A percentile compares a stretch with the other conserved stretches of the same genome.
Evolutionary conservation across 805 yeast species (phyloP).

Genomic region (Wickerhamomyces hampshirensis): DNA sequence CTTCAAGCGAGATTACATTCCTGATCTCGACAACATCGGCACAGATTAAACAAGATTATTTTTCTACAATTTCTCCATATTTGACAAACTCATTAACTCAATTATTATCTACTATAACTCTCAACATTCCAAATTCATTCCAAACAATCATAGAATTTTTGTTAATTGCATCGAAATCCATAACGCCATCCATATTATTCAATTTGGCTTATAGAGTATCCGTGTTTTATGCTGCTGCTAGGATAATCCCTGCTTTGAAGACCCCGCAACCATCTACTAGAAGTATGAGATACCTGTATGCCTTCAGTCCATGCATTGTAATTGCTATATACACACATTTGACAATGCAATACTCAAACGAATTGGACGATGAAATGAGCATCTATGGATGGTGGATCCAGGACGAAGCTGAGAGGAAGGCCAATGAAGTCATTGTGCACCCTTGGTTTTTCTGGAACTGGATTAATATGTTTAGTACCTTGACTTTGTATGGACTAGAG

Average conservation of each 20-base stretch:
- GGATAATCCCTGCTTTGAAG: constrained; percentile 80
- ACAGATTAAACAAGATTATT: constrained; percentile 28
- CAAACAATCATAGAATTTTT: constrained; percentile 36
- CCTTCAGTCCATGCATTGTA: constrained; percentile 89
- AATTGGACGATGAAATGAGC: constrained; percentile 56
- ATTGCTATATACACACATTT: constrained; percentile 94
- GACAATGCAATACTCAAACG: constrained; percentile 75
- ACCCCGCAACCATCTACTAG: constrained; percentile 25
- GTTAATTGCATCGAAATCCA: constrained; percentile 42
- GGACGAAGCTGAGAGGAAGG: constrained; percentile 2
- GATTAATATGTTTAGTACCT: constrained; percentile 81
- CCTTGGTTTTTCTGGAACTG: constrained; percentile 99
- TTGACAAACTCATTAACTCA: constrained; percentile 24
- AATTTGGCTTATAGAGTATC: constrained; percentile 81
- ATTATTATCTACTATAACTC: constrained; percentile 16
- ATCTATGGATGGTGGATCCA: constrained; percentile 52
- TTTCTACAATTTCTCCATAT: constrained; percentile 19
- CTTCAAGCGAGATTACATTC: constrained; percentile 38
- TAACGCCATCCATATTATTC: constrained; percentile 76
- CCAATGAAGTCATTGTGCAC: constrained; percentile 34
- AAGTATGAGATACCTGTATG: constrained; percentile 57
- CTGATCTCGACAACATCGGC: constrained; percentile 31
- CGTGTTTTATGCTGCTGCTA: constrained; percentile 88
- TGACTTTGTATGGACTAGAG: constrained; percentile 78
- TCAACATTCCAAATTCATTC: constrained; percentile 24